Evolutionary conservation across 345 rosid species (phyloP).

Genomic region (Trapa bicornis): DNA sequence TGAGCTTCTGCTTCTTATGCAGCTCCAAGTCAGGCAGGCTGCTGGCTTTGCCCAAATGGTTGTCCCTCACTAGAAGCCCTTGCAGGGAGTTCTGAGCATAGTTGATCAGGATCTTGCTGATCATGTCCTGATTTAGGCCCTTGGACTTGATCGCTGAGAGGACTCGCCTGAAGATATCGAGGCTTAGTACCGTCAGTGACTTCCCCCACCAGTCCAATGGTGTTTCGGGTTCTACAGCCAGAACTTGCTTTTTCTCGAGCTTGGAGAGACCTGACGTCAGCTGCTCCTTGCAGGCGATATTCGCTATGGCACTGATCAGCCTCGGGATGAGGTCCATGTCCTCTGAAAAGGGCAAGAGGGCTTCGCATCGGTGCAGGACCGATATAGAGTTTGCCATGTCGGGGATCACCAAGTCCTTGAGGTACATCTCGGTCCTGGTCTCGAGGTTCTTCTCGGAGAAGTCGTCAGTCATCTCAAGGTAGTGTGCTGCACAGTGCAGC

Average conservation of each 20-base stretch:
- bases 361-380: conserved; percentile 70
- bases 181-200: conserved; percentile 52
- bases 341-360: conserved; percentile 58
- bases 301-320: conserved; percentile 62
- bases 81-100: conserved; percentile 76
- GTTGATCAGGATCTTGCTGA: conserved; percentile 77
- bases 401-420: conserved; percentile 55
- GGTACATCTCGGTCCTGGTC: conserved; percentile 45
- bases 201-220: conserved; percentile 95
- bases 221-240: conserved; percentile 49
- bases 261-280: conserved; percentile 82
- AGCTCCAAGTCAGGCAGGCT: conserved; percentile 43
- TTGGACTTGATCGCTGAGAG: conserved; percentile 69
- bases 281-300: conserved; percentile 89
- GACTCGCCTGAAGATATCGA: conserved; percentile 78
- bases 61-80: conserved; percentile 49
- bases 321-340: conserved; percentile 60
- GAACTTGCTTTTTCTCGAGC: conserved; percentile 56
- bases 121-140: conserved; percentile 88
- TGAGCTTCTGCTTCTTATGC: conserved; percentile 66
- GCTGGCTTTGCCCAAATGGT: conserved; percentile 41
- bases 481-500: conserved; percentile 57
- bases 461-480: conserved; percentile 90
- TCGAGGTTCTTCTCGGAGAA: conserved; percentile 66
- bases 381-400: conserved; percentile 56